A percentile compares a stretch with the other conserved stretches of the same genome.
These are phyloP conservation scores for Globisporangium rhizosaccharum DNA, from an alignment of 352 stramenopile genomes.

Conservation along the genomic window DNA sequence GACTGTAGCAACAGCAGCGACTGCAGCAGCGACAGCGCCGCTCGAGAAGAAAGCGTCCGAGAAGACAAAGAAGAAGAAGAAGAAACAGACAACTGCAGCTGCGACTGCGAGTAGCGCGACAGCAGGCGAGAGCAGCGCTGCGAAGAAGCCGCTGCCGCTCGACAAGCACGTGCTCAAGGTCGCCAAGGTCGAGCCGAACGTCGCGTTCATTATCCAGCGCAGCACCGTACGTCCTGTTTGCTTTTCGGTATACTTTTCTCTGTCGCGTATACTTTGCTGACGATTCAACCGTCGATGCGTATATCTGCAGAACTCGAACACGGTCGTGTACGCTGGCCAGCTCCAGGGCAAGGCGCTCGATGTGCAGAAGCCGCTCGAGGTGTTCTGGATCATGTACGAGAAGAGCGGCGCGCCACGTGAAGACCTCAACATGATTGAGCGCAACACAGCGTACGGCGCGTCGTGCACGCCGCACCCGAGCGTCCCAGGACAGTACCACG, in stretches of 20 bases:
- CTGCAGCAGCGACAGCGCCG: slow-evolving; percentile 2
- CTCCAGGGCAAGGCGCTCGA: slow-evolving; percentile 41
- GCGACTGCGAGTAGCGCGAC: slow-evolving; percentile 1
- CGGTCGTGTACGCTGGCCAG: slow-evolving; percentile 69
- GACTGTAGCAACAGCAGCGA: background rate
- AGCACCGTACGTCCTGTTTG: slow-evolving; percentile 54
- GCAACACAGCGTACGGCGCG: slow-evolving; percentile 76
- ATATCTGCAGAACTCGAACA: slow-evolving; percentile 54
- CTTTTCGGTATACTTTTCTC: background rate
- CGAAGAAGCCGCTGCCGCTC: slow-evolving; percentile 39
- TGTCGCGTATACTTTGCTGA: no score
- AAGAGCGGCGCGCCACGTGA: slow-evolving; percentile 61
- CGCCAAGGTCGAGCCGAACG: slow-evolving; percentile 63
- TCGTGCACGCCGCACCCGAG: slow-evolving; percentile 32
- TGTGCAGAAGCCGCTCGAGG: slow-evolving; percentile 49
- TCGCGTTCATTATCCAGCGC: slow-evolving; percentile 84
- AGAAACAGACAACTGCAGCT: background rate
- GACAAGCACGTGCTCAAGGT: slow-evolving; percentile 65
- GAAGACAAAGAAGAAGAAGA: slow-evolving; percentile 25
- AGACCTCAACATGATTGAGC: slow-evolving; percentile 84
- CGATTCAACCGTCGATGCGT: background rate
- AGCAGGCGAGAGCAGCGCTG: background rate
- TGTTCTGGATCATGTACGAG: slow-evolving; percentile 88
- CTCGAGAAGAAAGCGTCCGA: slow-evolving; percentile 34
- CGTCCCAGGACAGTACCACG: slow-evolving; percentile 33